Base-by-base conservation (phyloP, 768 basidiomycete species). In the Panellus pusillus region DNA sequence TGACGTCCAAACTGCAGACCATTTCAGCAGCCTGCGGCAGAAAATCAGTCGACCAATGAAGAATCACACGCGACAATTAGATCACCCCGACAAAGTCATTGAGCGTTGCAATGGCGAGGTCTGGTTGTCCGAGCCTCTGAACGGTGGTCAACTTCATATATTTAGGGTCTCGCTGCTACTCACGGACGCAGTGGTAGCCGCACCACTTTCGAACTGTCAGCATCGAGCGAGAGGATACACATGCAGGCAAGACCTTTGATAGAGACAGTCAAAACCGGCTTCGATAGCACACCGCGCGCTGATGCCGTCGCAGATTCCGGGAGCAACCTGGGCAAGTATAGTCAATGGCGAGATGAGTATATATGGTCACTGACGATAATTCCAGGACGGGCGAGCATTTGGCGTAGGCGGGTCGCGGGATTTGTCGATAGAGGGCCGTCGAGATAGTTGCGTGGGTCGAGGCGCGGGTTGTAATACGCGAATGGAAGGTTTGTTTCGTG, bases 281-380 rank as follows among this genome's bases (percentile, higher is more conserved):
- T 91, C 89, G 7, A 91, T 69, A 8, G 89, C 89, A 59, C 87
- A 87, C 29, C 89, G 78, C 9, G 88, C 87, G 61, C 86, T 88
- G 63, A 91, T 90, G 45, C 87, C 87, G 51, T 89, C 87, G 52
- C 87, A 88, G 39, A 89, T 83, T 39, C 87, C 87, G n/a, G 87
- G 88, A 2, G 87, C 87, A 61, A 87, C 68, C 86, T 88, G 39
- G 11, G 36, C 19, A 15, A 19, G 0, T 19, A 62, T 20, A 51
- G 14, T 3, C 11, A 35, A 35, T 40, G 39, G 17, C 9, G 39
- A 40, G n/a, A 40, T 15, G 39, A 40, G 39, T 9, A n/a, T 11
- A 40, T 8, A 18, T 9, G n/a, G 19, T 40, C 24, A n/a, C 77
- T 55, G 63, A 81, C 79, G 14, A 81, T 74, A n/a, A 81, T 80